Conservation (phyloP, 306 rosid species). For the Quercus ilex region DNA sequence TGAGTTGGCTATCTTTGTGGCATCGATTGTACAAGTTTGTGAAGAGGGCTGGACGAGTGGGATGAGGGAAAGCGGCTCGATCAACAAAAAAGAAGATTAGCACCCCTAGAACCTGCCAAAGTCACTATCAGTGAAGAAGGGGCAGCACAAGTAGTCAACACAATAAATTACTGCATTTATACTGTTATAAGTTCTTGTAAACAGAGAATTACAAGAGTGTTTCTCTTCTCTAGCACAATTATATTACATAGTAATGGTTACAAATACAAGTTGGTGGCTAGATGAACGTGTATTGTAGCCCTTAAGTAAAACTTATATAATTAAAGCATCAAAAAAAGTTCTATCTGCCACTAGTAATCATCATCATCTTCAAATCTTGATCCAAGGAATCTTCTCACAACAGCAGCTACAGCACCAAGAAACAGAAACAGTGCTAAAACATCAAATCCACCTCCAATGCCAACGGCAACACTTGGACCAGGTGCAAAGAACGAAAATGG, state of each 20-base stretch:
- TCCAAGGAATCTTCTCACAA: conserved; percentile 60
- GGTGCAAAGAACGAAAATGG: conserved; percentile 96
- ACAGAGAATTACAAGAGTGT: background rate
- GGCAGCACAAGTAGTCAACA: background rate
- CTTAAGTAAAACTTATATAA: background rate
- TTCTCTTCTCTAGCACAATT: background rate
- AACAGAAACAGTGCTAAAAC: conserved; percentile 51
- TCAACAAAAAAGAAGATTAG: no score
- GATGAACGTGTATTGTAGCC: background rate
- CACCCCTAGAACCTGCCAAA: no score
- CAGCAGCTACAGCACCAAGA: conserved; percentile 81
- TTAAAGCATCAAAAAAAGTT: background rate
- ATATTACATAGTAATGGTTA: background rate
- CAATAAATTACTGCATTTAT: background rate
- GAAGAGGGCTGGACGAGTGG: no score
- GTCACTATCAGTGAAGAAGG: background rate
- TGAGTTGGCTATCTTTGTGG: no score
- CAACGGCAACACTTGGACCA: conserved; percentile 79
- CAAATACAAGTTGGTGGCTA: background rate
- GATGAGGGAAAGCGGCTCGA: no score
- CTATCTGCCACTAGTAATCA: conserved; percentile 22
- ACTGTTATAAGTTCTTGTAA: background rate
- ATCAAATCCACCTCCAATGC: conserved; percentile 88
- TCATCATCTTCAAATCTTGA: conserved; percentile 57
- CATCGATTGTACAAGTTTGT: no score